These are phyloP conservation scores for Pholiota microspora DNA, from an alignment of 768 basidiomycete genomes.

Conservation along the genomic window DNA sequence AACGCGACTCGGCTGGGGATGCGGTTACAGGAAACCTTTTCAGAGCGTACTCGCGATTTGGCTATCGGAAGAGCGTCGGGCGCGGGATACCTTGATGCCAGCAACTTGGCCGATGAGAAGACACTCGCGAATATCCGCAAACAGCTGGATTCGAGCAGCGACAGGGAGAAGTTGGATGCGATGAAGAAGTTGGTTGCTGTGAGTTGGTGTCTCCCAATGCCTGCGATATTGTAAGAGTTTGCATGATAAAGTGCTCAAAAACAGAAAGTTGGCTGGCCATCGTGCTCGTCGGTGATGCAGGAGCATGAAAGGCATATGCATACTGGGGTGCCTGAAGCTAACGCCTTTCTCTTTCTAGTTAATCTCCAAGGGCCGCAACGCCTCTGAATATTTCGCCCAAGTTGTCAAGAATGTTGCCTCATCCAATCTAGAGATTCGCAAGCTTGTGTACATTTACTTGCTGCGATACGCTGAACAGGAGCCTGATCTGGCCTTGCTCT, in stretches of 20 bases:
- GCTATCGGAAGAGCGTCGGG: slow-evolving; percentile 52
- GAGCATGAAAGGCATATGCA: no score
- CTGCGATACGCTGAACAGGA: slow-evolving; percentile 90
- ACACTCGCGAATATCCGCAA: slow-evolving; percentile 71
- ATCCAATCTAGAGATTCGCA: slow-evolving; percentile 88
- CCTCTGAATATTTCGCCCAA: slow-evolving; percentile 92
- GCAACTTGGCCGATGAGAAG: slow-evolving; percentile 76
- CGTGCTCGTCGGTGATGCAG: background rate
- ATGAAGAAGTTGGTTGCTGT: slow-evolving; percentile 95
- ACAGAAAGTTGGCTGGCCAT: no score
- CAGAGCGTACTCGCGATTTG: slow-evolving; percentile 77
- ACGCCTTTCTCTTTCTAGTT: slow-evolving; percentile 45
- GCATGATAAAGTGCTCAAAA: no score
- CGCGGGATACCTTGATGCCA: slow-evolving; percentile 61
- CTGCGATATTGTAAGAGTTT: background rate
- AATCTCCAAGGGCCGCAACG: slow-evolving; percentile 89
- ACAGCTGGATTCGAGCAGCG: slow-evolving; percentile 85
- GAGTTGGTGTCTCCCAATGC: slow-evolving; percentile 28
- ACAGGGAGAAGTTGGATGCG: slow-evolving; percentile 90
- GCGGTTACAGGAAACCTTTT: slow-evolving; percentile 81
- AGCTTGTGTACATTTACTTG: slow-evolving; percentile 97
- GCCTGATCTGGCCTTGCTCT: slow-evolving; percentile 91
- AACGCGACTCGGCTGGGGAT: slow-evolving; percentile 82
- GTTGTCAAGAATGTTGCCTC: slow-evolving; percentile 98
- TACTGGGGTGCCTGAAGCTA: background rate